These are phyloP conservation scores for Effrenium voratum DNA, from an alignment of 73 alveolate species.

Conservation along the genomic window DNA sequence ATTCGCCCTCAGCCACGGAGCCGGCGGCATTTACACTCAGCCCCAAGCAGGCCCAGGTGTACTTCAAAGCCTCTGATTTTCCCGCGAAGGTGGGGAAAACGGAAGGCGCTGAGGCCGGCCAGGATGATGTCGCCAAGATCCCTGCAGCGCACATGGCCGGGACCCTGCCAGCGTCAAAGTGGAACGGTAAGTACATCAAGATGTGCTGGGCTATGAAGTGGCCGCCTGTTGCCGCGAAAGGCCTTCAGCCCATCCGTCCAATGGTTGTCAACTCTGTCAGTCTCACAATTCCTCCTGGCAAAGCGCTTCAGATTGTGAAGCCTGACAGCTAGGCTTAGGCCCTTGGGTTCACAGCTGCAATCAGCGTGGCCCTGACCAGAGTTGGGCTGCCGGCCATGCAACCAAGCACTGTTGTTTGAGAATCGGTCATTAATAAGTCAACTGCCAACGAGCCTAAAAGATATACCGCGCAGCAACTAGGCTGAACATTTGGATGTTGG, in stretches of 20 bases:
- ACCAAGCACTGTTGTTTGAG: no score
- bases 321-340: no score
- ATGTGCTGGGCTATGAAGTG: background rate
- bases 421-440: no score
- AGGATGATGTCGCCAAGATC: background rate
- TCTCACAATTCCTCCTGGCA: no score
- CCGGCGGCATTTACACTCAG: background rate
- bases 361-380: no score
- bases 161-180: background rate
- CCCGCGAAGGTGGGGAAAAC: background rate
- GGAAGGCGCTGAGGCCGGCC: background rate
- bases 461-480: no score
- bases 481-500: no score
- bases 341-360: no score
- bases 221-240: slow-evolving; percentile 26
- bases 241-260: slow-evolving; percentile 8
- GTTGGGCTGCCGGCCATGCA: no score
- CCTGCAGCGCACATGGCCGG: slow-evolving; percentile 30
- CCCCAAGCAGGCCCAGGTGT: background rate
- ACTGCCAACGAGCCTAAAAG: no score
- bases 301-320: no score
- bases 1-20: background rate
- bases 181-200: background rate
- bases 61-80: background rate
- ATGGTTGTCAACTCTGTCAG: background rate